phyloP scores from a whole-genome alignment of 2,329 filamentous ascomycete genomes.

The Apiospora malaysiana region DNA sequence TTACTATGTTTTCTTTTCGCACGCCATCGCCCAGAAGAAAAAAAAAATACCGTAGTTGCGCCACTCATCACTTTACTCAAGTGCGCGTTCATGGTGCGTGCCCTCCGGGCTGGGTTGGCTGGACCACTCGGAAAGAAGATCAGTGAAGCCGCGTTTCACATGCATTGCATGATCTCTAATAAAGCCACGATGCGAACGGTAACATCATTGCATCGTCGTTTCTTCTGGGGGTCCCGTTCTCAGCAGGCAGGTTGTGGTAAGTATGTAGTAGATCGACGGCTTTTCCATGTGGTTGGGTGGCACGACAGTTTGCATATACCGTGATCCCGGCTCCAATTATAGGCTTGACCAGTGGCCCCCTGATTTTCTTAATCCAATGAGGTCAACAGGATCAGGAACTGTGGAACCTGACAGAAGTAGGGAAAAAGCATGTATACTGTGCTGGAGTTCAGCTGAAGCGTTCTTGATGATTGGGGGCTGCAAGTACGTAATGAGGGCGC shows the following conservation, averaged over 20 bases:
- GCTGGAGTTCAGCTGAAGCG: not conserved
- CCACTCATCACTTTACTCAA: constrained; percentile 8
- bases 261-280: not conserved
- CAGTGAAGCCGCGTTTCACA: not conserved
- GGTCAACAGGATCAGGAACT: no score
- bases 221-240: not conserved
- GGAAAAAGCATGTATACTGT: not conserved
- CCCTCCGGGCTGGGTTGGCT: not conserved
- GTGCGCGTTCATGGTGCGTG: not conserved
- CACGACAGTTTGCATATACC: not conserved
- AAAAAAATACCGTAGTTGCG: not conserved
- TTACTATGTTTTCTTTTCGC: not conserved
- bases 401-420: not conserved
- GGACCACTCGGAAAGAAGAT: not conserved
- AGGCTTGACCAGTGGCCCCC: not conserved
- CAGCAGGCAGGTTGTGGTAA: no score
- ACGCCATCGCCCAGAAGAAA: not conserved
- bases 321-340: not conserved
- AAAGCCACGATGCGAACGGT: constrained; percentile 4
- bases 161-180: not conserved
- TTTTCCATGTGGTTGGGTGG: not conserved
- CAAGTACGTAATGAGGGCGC: not conserved
- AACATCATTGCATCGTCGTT: not conserved
- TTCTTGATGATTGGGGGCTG: not conserved
- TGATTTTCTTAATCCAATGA: not conserved